phyloP scores from a whole-genome alignment of 345 rosid genomes.

The Syzygium aqueum region DNA sequence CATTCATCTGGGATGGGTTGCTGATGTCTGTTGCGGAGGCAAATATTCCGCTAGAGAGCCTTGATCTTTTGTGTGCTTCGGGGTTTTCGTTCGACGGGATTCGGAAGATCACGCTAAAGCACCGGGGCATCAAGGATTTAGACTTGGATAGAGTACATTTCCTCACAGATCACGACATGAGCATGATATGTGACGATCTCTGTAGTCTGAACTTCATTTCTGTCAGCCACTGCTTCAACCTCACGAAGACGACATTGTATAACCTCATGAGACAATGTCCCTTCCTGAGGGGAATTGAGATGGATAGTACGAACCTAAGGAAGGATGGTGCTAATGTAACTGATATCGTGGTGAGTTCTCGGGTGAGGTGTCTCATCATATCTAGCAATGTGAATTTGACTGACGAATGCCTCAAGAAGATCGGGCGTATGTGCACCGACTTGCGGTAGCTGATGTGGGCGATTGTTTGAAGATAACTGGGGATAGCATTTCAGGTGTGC shows the following conservation, averaged over 20 bases:
- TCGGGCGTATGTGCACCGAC: constrained; percentile 30
- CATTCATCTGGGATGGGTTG: too few species aligned
- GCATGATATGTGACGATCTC: too few species aligned
- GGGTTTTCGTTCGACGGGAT: too few species aligned
- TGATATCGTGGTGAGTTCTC: constrained; percentile 15
- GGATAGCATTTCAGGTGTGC: constrained; percentile 33
- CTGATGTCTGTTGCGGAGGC: too few species aligned
- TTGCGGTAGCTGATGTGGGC: constrained; percentile 34
- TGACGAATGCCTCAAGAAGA: constrained; percentile 34
- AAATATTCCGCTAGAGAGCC: too few species aligned
- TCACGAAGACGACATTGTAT: background rate
- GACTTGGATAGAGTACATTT: too few species aligned
- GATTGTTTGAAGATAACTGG: constrained; percentile 31
- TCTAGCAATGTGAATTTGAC: constrained; percentile 31
- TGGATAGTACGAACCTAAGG: background rate
- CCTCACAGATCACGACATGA: too few species aligned
- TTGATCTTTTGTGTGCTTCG: too few species aligned
- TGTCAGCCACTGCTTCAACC: background rate
- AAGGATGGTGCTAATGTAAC: constrained; percentile 17
- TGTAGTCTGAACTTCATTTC: background rate
- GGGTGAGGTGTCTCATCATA: constrained; percentile 30
- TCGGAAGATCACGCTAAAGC: too few species aligned
- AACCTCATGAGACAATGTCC: background rate
- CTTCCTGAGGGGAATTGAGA: constrained; percentile 1
- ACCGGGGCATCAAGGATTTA: too few species aligned